phyloP scores from a whole-genome alignment of 106 monocot species.

The Alisma plantagoaquatica region DNA sequence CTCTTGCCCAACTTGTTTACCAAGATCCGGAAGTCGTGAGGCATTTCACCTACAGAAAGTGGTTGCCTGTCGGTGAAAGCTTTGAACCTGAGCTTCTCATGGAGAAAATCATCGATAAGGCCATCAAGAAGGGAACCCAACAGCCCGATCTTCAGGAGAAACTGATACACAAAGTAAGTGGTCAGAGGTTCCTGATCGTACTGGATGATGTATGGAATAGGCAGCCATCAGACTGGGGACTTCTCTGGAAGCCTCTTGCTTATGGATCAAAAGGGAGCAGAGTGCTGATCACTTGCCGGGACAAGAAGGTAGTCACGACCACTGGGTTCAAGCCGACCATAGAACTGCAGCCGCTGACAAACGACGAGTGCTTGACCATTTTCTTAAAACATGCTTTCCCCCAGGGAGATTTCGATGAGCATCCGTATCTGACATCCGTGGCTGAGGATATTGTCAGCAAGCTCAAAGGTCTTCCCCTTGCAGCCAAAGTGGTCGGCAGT shows the following conservation, averaged over 20 bases:
- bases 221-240: background rate
- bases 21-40: background rate
- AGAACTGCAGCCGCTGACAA: background rate
- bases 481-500: slow-evolving; percentile 16
- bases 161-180: background rate
- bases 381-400: background rate
- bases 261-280: background rate
- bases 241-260: background rate
- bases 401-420: background rate
- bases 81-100: no score
- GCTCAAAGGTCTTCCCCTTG: slow-evolving; percentile 22
- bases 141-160: background rate
- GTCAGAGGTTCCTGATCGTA: background rate
- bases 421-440: slow-evolving; percentile 9
- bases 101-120: background rate
- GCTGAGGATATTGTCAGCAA: slow-evolving; percentile 20
- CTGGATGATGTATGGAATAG: background rate
- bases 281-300: background rate
- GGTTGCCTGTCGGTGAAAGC: background rate
- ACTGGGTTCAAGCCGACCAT: background rate
- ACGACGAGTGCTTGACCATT: background rate
- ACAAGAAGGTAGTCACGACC: background rate
- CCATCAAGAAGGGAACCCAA: background rate
- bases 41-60: background rate
- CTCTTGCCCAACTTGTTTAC: background rate